phyloP scores from a whole-genome alignment of 1,284 basidiomycete genomes.

The Rhodotorula sp. region DNA sequence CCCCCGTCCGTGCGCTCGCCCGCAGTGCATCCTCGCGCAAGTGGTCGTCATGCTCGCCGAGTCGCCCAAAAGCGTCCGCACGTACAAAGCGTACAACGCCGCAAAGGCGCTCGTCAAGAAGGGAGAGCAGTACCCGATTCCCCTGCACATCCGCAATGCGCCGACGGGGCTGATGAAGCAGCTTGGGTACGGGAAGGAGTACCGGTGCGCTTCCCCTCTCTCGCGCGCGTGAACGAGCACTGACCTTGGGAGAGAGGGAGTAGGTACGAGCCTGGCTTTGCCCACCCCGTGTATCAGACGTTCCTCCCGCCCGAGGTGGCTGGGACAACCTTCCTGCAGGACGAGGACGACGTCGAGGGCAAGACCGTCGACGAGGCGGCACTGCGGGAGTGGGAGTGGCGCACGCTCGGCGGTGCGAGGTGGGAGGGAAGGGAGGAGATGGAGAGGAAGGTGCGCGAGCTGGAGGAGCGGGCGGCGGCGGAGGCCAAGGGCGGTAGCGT shows the following conservation, averaged over 20 bases:
- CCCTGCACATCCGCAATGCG: constrained; percentile 79
- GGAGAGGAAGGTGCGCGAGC: constrained; percentile 17
- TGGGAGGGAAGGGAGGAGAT: constrained; percentile 63
- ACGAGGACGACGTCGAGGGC: constrained; percentile 59
- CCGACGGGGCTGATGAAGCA: constrained; percentile 80
- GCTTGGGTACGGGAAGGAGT: constrained; percentile 71
- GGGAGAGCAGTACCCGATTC: constrained; percentile 65
- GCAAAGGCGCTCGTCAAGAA: constrained; percentile 40
- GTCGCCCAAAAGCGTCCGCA: constrained; percentile 76
- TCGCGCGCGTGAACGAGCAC: no score
- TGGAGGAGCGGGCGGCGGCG: neutral
- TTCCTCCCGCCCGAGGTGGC: constrained; percentile 55
- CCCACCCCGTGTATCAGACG: constrained; percentile 58
- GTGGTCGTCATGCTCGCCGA: constrained; percentile 79
- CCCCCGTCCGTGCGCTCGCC: no score
- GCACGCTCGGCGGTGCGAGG: constrained; percentile 62
- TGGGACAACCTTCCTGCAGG: constrained; percentile 58
- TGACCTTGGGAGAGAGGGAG: constrained; percentile 11
- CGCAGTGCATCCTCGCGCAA: constrained; percentile 62
- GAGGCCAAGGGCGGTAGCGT: no score
- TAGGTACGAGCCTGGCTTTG: constrained; percentile 75
- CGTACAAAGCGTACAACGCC: constrained; percentile 73
- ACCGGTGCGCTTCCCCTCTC: constrained; percentile 50
- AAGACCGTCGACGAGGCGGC: constrained; percentile 75
- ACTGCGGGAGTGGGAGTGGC: constrained; percentile 69